Evolutionary conservation across 257 asterid species (phyloP).

Genomic region (Gentiana straminea): DNA sequence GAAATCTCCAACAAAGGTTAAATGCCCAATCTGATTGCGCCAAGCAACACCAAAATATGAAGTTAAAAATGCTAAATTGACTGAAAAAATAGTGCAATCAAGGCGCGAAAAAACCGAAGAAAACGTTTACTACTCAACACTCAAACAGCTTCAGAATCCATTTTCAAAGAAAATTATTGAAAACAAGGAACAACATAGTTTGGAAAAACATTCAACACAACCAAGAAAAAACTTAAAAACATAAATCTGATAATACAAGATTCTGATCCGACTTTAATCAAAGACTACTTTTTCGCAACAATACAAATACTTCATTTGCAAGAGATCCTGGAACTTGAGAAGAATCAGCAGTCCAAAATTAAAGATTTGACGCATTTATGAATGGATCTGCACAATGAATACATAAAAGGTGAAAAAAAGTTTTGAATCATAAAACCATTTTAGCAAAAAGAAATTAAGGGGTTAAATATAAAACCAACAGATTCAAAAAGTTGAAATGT

Average conservation of each 20-base stretch:
- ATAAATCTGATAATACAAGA: slow-evolving; percentile 40
- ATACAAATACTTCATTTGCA: slow-evolving; percentile 82
- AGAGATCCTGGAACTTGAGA: slow-evolving; percentile 83
- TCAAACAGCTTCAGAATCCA: slow-evolving; percentile 26
- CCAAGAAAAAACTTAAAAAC: slow-evolving; percentile 8
- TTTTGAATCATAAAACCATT: slow-evolving; percentile 15
- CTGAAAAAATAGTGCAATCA: too few relatives aligned
- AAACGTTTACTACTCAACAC: neutral
- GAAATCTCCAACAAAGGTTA: too few relatives aligned
- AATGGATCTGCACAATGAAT: slow-evolving; percentile 96
- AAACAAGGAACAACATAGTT: slow-evolving; percentile 33
- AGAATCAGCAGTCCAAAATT: slow-evolving; percentile 96
- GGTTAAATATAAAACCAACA: slow-evolving; percentile 6
- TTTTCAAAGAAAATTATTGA: slow-evolving; percentile 23
- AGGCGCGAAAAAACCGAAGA: neutral
- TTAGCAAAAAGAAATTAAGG: slow-evolving; percentile 17
- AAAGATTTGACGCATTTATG: slow-evolving; percentile 68
- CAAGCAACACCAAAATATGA: too few relatives aligned
- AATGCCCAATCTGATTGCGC: too few relatives aligned
- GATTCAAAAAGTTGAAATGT: slow-evolving; percentile 3
- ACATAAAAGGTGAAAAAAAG: slow-evolving; percentile 41
- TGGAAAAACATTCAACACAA: slow-evolving; percentile 42
- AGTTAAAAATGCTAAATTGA: too few relatives aligned
- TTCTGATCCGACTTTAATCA: slow-evolving; percentile 54
- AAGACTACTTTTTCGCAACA: slow-evolving; percentile 49